Conservation (phyloP, 2,329 filamentous ascomycete genomes). For the Fusarium transvaalense region DNA sequence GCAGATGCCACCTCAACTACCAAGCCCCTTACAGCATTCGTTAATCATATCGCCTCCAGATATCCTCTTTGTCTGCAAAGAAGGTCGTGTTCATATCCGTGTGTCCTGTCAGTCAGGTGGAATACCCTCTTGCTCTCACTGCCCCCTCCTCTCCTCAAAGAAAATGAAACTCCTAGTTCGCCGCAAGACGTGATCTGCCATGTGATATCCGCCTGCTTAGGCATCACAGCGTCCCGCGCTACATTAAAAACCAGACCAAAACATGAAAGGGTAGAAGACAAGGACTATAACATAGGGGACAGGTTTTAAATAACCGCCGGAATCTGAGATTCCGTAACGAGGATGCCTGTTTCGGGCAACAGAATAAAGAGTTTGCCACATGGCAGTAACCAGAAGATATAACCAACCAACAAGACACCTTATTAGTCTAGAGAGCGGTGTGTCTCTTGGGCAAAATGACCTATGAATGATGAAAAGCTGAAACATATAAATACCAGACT, state of each 20-base stretch:
- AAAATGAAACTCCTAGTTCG: not conserved
- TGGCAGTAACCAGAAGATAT: constrained; percentile 8
- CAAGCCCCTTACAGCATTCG: constrained; percentile 6
- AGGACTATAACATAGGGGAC: not conserved
- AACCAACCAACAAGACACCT: constrained; percentile 20
- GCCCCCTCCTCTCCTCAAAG: constrained; percentile 2
- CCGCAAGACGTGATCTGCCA: not conserved
- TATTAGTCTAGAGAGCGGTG: constrained; percentile 26
- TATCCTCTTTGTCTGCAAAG: constrained; percentile 5
- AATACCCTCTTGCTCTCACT: constrained; percentile 2
- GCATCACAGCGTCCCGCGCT: constrained; percentile 12
- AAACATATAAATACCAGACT: constrained; percentile 13
- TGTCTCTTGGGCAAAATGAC: constrained; percentile 25
- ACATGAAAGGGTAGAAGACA: constrained; percentile 6
- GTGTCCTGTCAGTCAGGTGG: constrained; percentile 15
- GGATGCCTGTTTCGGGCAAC: constrained; percentile 13
- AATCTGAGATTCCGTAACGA: constrained; percentile 3
- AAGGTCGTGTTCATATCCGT: constrained; percentile 17
- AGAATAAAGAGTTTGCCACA: not conserved
- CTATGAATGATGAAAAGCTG: constrained; percentile 12
- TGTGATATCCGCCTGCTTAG: not conserved
- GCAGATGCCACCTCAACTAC: constrained; percentile 3
- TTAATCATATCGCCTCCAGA: constrained; percentile 12
- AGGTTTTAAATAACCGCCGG: constrained; percentile 21
- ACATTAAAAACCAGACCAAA: constrained; percentile 6